Evolutionary conservation across 129 eudicot genomes (phyloP).

Genomic region (Escallonia rubra): DNA sequence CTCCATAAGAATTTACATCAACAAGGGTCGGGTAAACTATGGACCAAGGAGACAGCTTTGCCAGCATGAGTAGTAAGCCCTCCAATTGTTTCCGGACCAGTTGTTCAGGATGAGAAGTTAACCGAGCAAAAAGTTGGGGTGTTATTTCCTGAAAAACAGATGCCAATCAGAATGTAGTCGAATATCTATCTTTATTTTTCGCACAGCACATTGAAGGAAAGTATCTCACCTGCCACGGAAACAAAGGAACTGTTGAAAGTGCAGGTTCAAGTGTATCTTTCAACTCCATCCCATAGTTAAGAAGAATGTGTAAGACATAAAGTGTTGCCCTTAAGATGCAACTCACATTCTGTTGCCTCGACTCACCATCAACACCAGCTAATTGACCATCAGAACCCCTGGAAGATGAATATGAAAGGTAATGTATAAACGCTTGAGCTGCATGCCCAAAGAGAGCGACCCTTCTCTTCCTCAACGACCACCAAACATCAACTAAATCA

Average conservation of each 20-base stretch:
- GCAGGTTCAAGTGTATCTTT: constrained; percentile 78
- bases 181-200: neutral
- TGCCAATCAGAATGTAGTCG: constrained; percentile 17
- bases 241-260: constrained; percentile 79
- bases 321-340: constrained; percentile 80
- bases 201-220: constrained; percentile 7
- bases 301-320: constrained; percentile 77
- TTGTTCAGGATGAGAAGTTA: constrained; percentile 96
- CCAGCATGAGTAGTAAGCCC: constrained; percentile 77
- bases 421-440: constrained; percentile 75
- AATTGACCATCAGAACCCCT: constrained; percentile 43
- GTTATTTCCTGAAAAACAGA: constrained; percentile 68
- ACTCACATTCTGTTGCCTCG: constrained; percentile 48
- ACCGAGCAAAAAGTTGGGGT: constrained; percentile 91
- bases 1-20: constrained; percentile 69
- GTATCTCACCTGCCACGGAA: constrained; percentile 88
- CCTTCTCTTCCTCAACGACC: constrained; percentile 86
- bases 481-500: constrained; percentile 71
- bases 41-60: constrained; percentile 90
- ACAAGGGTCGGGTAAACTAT: constrained; percentile 93
- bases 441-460: constrained; percentile 93
- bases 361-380: constrained; percentile 30
- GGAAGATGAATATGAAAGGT: constrained; percentile 71
- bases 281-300: constrained; percentile 87
- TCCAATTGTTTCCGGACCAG: constrained; percentile 84